Conservation (phyloP, 2,329 filamentous ascomycete genomes). For the Grosmannia serpens region DNA sequence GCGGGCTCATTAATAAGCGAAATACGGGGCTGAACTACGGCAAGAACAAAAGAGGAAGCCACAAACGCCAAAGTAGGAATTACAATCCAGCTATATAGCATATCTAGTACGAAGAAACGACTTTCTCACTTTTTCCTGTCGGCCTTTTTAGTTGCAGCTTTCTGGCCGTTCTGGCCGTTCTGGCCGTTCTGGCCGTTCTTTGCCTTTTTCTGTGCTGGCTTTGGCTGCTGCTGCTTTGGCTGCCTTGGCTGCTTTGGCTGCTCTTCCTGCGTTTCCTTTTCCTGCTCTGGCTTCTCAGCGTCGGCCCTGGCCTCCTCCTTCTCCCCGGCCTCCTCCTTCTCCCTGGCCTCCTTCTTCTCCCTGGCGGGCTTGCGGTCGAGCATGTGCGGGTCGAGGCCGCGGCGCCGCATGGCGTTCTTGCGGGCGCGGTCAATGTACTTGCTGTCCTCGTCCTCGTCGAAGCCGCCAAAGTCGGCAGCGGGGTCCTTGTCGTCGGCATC, state of each 20-base stretch:
- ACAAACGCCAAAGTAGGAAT: not conserved
- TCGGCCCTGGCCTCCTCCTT: no score
- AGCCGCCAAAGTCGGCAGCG: conserved; percentile 50
- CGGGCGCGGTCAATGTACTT: conserved; percentile 63
- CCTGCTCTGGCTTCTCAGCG: conserved; percentile 9
- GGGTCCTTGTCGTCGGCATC: conserved; percentile 21
- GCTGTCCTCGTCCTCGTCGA: conserved; percentile 62
- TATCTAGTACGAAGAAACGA: not conserved
- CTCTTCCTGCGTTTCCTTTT: no score
- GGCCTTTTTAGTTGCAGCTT: not conserved
- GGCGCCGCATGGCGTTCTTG: conserved; percentile 60
- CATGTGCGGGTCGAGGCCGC: conserved; percentile 61
- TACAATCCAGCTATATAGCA: no score
- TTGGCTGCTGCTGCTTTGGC: conserved; percentile 6
- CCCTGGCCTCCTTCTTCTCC: conserved; percentile 5
- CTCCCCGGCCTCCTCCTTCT: no score
- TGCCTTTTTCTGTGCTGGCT: conserved; percentile 9
- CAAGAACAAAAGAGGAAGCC: no score
- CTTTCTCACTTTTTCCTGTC: not conserved
- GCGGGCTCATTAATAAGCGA: not conserved
- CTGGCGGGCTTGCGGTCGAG: conserved; percentile 24
- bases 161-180: conserved; percentile 10
- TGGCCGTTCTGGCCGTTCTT: conserved; percentile 13
- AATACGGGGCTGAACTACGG: no score
- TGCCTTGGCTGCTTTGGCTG: conserved; percentile 8